Conservation (phyloP, 2,329 filamentous ascomycete species). For the Aspergillus ochraceus region DNA sequence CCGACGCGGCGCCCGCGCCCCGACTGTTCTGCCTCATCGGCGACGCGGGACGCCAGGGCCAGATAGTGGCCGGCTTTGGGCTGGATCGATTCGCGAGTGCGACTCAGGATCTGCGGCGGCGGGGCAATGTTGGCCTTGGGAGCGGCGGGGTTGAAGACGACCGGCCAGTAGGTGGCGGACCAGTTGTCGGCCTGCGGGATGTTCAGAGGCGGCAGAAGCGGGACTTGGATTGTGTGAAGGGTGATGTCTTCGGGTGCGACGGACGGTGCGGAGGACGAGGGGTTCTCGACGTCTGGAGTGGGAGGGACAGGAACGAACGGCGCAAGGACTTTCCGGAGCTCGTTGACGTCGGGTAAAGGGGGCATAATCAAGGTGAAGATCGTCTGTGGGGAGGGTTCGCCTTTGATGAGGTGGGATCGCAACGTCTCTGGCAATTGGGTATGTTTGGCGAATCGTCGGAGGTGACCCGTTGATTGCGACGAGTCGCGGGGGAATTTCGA, state of each 20-base stretch:
- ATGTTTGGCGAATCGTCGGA: slow-evolving; percentile 43
- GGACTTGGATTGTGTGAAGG: slow-evolving; percentile 38
- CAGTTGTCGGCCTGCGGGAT: slow-evolving; percentile 42
- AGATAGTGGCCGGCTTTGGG: slow-evolving; percentile 41
- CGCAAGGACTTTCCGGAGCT: slow-evolving; percentile 35
- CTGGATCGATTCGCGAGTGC: slow-evolving; percentile 35
- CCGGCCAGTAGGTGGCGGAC: slow-evolving; percentile 45
- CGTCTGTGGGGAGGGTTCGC: slow-evolving; percentile 26
- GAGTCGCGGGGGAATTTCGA: slow-evolving; percentile 35
- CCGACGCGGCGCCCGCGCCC: slow-evolving; percentile 43
- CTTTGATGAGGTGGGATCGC: slow-evolving; percentile 21
- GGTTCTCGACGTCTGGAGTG: not conserved
- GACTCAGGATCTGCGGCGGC: slow-evolving; percentile 38
- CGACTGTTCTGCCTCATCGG: slow-evolving; percentile 36
- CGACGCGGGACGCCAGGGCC: slow-evolving; percentile 40
- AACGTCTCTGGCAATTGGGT: slow-evolving; percentile 35
- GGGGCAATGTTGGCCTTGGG: slow-evolving; percentile 44
- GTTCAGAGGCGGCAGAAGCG: slow-evolving; percentile 42
- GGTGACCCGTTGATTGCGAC: slow-evolving; percentile 34
- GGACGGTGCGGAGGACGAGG: slow-evolving; percentile 5
- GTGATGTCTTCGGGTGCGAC: slow-evolving; percentile 18
- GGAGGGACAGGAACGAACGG: slow-evolving; percentile 33
- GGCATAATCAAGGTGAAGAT: slow-evolving; percentile 45
- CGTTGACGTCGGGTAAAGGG: slow-evolving; percentile 38
- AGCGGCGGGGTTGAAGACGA: slow-evolving; percentile 46